A percentile compares a stretch with the other conserved stretches of the same genome.
These are phyloP conservation scores for Penicillium cataractarum DNA, from an alignment of 495 filamentous ascomycete genomes.

Conservation along the genomic window DNA sequence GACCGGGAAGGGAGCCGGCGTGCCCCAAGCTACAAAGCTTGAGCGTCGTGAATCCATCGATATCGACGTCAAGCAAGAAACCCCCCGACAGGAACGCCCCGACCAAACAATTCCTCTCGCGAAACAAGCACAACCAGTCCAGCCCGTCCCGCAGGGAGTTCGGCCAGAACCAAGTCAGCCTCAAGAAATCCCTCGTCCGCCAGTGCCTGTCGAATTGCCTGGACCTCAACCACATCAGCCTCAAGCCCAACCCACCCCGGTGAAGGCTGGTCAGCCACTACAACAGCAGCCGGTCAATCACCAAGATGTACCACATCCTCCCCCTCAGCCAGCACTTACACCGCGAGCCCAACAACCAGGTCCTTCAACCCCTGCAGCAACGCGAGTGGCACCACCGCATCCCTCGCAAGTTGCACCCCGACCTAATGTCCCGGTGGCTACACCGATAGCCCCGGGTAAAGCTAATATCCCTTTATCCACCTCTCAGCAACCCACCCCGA, in stretches of 20 bases:
- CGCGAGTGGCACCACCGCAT: constrained; percentile 24
- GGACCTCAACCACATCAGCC: constrained; percentile 14
- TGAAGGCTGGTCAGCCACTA: constrained; percentile 32
- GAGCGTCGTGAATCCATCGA: constrained; percentile 42
- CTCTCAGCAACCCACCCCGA: constrained; percentile 27
- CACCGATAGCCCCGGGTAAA: constrained; percentile 25
- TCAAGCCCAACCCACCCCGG: constrained; percentile 23
- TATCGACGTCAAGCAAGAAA: constrained; percentile 37
- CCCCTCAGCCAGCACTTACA: constrained; percentile 38
- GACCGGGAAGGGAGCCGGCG: background rate
- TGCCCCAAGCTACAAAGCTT: constrained; percentile 24
- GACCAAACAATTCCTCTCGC: background rate
- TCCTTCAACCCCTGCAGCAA: constrained; percentile 28
- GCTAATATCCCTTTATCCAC: constrained; percentile 16
- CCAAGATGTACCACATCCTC: constrained; percentile 33
- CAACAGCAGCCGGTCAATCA: constrained; percentile 38
- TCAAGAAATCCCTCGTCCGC: constrained; percentile 20
- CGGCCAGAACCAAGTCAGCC: constrained; percentile 3
- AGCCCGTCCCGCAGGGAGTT: background rate
- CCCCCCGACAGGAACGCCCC: constrained; percentile 15
- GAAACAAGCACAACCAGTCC: background rate
- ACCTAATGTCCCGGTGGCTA: constrained; percentile 21
- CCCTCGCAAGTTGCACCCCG: constrained; percentile 34
- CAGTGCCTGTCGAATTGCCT: constrained; percentile 10
- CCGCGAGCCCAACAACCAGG: constrained; percentile 26